A percentile compares a stretch with the other conserved stretches of the same genome.
Evolutionary conservation across 768 basidiomycete genomes (phyloP).

Genomic region (Collybiopsis confluens): DNA sequence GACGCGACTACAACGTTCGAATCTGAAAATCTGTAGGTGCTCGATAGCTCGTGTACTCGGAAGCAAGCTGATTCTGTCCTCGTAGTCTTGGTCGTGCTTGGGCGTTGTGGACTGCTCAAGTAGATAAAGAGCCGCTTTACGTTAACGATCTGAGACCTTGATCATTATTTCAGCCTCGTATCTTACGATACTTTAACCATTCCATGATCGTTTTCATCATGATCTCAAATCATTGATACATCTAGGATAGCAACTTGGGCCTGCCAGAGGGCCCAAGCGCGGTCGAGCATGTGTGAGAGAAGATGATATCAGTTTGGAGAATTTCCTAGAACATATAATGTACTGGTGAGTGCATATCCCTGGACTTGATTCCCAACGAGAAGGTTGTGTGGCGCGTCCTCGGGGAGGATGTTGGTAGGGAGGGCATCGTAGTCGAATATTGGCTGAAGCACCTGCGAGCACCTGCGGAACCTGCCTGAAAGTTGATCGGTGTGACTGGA

Average conservation of each 20-base stretch:
- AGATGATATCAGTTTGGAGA: too few species aligned
- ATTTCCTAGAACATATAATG: too few species aligned
- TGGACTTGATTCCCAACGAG: conserved; percentile 13
- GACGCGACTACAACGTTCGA: conserved; percentile 13
- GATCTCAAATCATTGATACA: too few species aligned
- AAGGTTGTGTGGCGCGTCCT: conserved; percentile 12
- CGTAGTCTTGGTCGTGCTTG: conserved; percentile 5
- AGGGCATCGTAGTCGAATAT: conserved; percentile 15
- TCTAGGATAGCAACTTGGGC: too few species aligned
- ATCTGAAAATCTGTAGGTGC: conserved; percentile 8
- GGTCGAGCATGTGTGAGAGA: too few species aligned
- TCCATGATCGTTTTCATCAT: too few species aligned
- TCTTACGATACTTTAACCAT: too few species aligned
- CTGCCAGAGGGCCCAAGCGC: too few species aligned
- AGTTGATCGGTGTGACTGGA: not conserved
- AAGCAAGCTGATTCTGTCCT: not conserved
- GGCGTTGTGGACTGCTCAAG: conserved; percentile 9
- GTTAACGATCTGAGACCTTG: conserved; percentile 3
- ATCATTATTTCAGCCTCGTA: not conserved
- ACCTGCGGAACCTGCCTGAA: conserved; percentile 10
- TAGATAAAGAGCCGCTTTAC: conserved; percentile 1
- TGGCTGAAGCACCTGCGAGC: conserved; percentile 9
- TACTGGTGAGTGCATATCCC: conserved; percentile 16
- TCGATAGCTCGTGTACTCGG: not conserved
- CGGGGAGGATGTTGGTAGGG: conserved; percentile 10